These are phyloP conservation scores for Phoenix dactylifera DNA, from an alignment of 176 grass and related monocot genomes.

Conservation along the genomic window DNA sequence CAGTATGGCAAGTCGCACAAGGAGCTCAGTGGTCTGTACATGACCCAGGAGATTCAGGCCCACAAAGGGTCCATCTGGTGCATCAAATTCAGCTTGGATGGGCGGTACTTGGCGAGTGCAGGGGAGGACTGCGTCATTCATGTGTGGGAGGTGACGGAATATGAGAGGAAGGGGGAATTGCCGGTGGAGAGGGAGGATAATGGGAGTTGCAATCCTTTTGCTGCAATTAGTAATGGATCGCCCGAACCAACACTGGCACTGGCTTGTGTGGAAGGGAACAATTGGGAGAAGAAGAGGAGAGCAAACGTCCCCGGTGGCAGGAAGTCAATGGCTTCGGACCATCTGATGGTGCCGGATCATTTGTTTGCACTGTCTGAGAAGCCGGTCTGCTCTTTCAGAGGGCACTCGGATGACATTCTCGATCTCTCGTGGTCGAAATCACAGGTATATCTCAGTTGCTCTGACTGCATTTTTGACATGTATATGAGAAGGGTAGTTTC, in stretches of 20 bases:
- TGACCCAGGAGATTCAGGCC: constrained; percentile 85
- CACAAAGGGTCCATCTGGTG: constrained; percentile 87
- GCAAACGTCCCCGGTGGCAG: constrained; percentile 38
- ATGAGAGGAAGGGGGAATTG: constrained; percentile 41
- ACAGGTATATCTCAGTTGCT: constrained; percentile 35
- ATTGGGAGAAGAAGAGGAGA: constrained; percentile 55
- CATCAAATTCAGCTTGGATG: constrained; percentile 74
- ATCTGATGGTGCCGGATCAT: constrained; percentile 70
- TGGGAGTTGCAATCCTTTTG: constrained; percentile 48
- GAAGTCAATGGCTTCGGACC: constrained; percentile 38
- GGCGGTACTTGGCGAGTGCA: constrained; percentile 70
- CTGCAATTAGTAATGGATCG: constrained; percentile 42
- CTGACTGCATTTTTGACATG: no score
- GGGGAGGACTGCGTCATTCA: constrained; percentile 92
- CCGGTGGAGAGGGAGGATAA: constrained; percentile 34
- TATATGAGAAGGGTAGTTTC: no score
- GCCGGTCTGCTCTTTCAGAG: constrained; percentile 60
- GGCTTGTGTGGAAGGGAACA: constrained; percentile 31
- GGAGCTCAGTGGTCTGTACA: constrained; percentile 72
- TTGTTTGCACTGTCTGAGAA: constrained; percentile 79
- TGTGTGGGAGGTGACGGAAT: constrained; percentile 73
- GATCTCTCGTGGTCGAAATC: constrained; percentile 98
- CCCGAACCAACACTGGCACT: constrained; percentile 42
- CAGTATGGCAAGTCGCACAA: constrained; percentile 77
- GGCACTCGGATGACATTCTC: constrained; percentile 77